These are phyloP conservation scores for Ophiostoma australiae DNA, from an alignment of 2,329 filamentous ascomycete species.

Conservation along the genomic window DNA sequence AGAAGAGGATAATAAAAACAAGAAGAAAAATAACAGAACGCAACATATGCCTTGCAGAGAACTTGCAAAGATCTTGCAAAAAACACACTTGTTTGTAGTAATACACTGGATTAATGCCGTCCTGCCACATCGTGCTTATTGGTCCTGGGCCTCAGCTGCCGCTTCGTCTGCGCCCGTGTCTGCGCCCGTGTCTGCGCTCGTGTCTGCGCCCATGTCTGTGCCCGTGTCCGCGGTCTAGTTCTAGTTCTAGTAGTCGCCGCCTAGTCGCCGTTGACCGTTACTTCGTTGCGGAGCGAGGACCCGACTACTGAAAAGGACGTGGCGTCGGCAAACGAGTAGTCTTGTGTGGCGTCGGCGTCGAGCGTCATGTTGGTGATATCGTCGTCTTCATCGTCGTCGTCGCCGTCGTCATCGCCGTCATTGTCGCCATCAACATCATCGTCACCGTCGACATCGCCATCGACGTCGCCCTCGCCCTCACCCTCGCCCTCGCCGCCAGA, in stretches of 20 bases:
- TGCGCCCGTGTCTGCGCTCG: too few species aligned
- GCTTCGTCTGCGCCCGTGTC: too few species aligned
- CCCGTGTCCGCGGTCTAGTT: too few species aligned
- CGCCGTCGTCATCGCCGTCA: constrained; percentile 28
- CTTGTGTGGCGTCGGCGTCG: constrained; percentile 26
- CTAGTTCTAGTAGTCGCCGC: not conserved
- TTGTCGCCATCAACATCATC: constrained; percentile 17
- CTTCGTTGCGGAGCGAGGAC: constrained; percentile 25
- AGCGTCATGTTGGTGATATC: constrained; percentile 19
- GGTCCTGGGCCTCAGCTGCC: not conserved
- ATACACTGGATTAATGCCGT: constrained; percentile 4
- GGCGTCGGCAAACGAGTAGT: constrained; percentile 26
- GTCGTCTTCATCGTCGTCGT: constrained; percentile 24
- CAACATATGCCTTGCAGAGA: not conserved
- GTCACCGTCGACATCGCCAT: constrained; percentile 11
- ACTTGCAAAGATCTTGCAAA: not conserved
- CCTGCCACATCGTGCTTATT: not conserved
- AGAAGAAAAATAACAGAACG: not conserved
- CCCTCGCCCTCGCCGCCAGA: constrained; percentile 11
- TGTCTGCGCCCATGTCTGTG: too few species aligned
- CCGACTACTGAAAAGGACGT: constrained; percentile 24
- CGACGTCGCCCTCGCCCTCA: not conserved
- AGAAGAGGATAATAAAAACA: not conserved
- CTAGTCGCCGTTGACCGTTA: constrained; percentile 22
- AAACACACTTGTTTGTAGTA: not conserved